Evolutionary conservation across 768 basidiomycete species (phyloP).

Genomic region (Lactarius evosmus): DNA sequence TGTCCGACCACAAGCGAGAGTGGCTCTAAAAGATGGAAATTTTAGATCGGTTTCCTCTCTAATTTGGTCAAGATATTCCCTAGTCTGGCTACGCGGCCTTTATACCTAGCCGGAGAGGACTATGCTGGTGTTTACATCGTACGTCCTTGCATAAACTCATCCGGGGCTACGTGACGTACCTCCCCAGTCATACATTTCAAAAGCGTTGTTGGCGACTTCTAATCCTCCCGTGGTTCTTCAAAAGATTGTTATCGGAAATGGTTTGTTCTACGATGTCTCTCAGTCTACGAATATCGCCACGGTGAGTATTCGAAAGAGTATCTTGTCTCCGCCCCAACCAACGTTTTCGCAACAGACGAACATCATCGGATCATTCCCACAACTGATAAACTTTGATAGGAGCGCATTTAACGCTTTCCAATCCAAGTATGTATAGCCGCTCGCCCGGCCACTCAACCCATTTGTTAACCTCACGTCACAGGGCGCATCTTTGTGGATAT

Average conservation of each 20-base stretch:
- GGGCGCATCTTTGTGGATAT: conserved; percentile 59
- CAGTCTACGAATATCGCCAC: conserved; percentile 55
- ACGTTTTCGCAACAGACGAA: conserved; percentile 39
- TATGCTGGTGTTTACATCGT: conserved; percentile 74
- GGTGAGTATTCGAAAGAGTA: conserved; percentile 25
- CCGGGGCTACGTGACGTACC: neutral
- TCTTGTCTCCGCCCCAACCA: neutral
- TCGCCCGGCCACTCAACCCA: neutral
- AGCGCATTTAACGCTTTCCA: conserved; percentile 66
- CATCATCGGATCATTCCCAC: conserved; percentile 69
- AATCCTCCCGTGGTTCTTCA: conserved; percentile 66
- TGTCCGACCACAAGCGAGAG: neutral
- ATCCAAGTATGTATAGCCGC: conserved; percentile 49
- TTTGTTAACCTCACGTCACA: conserved; percentile 29
- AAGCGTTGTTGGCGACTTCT: conserved; percentile 59
- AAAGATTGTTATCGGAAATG: conserved; percentile 71
- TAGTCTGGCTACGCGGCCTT: conserved; percentile 58
- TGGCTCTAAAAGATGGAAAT: conserved; percentile 5
- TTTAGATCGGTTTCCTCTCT: conserved; percentile 64
- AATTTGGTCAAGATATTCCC: conserved; percentile 78
- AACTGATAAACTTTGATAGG: conserved; percentile 68
- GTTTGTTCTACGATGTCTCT: conserved; percentile 49
- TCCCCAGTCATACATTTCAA: conserved; percentile 67
- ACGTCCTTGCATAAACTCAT: conserved; percentile 28
- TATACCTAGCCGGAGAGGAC: conserved; percentile 69